Percentiles rank a stretch among this genome's conserved stretches.
Evolutionary conservation across 2,329 filamentous ascomycete species (phyloP).

Genomic region (Colletotrichum sp.): DNA sequence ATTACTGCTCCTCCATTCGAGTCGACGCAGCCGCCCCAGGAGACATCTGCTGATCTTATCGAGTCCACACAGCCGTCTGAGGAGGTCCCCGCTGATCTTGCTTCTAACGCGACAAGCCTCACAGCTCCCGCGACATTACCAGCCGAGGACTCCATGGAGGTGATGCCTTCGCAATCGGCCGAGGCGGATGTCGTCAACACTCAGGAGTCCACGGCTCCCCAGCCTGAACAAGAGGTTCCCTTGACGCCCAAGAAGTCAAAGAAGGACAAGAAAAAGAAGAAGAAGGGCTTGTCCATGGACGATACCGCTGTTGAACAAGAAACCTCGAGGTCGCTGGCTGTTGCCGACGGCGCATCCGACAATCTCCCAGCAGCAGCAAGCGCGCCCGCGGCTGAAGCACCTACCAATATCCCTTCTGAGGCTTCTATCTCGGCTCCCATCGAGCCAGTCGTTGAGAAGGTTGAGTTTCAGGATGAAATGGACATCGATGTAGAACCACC

Average conservation of each 20-base stretch:
- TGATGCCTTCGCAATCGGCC: neutral
- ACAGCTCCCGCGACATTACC: neutral
- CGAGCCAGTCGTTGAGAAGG: neutral
- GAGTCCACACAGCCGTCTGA: neutral
- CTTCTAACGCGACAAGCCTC: neutral
- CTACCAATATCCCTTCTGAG: neutral
- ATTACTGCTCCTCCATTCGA: neutral
- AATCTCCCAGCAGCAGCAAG: neutral
- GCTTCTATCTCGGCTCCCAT: neutral
- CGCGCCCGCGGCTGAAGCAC: neutral
- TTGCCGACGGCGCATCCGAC: neutral
- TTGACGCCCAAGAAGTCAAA: constrained; percentile 26
- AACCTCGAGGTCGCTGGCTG: neutral
- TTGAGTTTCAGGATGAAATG: neutral
- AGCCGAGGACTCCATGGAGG: neutral
- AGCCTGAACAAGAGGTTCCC: neutral
- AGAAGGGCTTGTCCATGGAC: neutral
- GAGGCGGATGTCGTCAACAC: neutral
- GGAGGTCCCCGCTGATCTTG: neutral
- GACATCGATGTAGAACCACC: neutral
- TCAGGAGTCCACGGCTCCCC: neutral
- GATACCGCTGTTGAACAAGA: neutral
- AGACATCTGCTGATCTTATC: neutral
- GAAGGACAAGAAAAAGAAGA: constrained; percentile 37
- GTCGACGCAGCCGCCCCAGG: neutral